Percentiles rank a stretch among this genome's conserved stretches.
phyloP scores from a whole-genome alignment of 2,329 filamentous ascomycete species.

The Dryadomyces sulphureus region DNA sequence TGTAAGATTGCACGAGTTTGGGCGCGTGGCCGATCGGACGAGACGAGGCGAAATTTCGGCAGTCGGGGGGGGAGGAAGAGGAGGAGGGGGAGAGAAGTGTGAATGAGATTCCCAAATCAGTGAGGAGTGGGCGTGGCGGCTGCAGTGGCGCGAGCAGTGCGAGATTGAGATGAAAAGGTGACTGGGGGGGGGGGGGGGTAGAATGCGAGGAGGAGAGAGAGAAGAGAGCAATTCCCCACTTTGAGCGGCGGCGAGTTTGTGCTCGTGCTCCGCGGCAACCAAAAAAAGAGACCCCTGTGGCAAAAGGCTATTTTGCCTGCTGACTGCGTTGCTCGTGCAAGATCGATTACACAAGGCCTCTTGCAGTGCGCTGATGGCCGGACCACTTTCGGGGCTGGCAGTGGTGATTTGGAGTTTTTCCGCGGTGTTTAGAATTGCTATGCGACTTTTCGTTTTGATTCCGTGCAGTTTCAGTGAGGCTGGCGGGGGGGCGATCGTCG shows the following conservation, averaged over 20 bases:
- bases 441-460: no score
- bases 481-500: neutral
- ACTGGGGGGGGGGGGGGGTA: neutral
- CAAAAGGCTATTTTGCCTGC: neutral
- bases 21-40: neutral
- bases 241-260: neutral
- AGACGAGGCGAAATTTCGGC: neutral
- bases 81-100: neutral
- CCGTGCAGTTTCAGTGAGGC: neutral
- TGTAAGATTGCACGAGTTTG: no score
- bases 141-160: constrained; percentile 1
- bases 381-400: neutral
- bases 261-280: neutral
- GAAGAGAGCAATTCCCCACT: constrained; percentile 1
- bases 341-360: neutral
- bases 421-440: no score
- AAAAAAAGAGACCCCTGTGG: no score
- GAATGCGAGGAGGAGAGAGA: neutral
- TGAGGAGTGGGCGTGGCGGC: constrained; percentile 1
- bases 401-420: neutral
- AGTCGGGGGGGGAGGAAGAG: neutral
- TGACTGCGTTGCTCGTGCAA: neutral
- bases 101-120: neutral
- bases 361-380: neutral
- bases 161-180: constrained; percentile 3